Evolutionary conservation across 2,329 filamentous ascomycete genomes (phyloP), one percentile per base, ranked within the genome.

Genomic region (Penicillium sp.): DNA sequence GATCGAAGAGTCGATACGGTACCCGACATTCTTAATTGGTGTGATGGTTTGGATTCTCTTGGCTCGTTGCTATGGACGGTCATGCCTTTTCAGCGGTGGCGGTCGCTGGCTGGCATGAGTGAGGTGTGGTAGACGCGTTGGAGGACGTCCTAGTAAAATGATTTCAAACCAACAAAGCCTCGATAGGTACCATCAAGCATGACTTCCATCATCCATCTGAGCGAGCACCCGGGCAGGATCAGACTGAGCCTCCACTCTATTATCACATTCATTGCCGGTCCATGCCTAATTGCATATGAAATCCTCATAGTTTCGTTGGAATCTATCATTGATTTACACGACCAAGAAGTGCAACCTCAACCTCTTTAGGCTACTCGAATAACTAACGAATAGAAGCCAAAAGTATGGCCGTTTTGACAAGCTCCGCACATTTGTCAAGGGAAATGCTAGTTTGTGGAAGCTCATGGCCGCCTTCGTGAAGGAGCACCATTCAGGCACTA

Each of bases 21-120:
- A 3, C 38, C 50, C 18, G 56, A 57, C 45, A 28, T 47, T 28
- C 51, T 54, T 46, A 40, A 43, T 28, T 57, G 56, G 56, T 57
- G 56, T 50, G 56, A 57, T 14, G 30, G 46, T 3, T 18, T 57
- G 26, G 56, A 57, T 49, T 57, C 56, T 1, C 46, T 57, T 20
- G 56, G 56, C n/a, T 54, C 56, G 14, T 11, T 57, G 26, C 46
- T 57, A 3, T 57, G 56, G 56, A 57, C 49, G 50, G 23, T 43
- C 16, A 52, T 57, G 12, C 56, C 56, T n/a, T 57, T 53, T 47
- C 56, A 57, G 21, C 49, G 54, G 12, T 53, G 51, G 45, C 33
- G 56, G 9, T 26, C 35, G 30, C 45, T 20, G 11, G 35, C 20
- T 45, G 56, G 46, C 14, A 54, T 54, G 50, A 50, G 14, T 18